Evolutionary conservation across 169 alveolate species (phyloP), one percentile per base, ranked within the genome.

Genomic region (Miamiensis avidus): DNA sequence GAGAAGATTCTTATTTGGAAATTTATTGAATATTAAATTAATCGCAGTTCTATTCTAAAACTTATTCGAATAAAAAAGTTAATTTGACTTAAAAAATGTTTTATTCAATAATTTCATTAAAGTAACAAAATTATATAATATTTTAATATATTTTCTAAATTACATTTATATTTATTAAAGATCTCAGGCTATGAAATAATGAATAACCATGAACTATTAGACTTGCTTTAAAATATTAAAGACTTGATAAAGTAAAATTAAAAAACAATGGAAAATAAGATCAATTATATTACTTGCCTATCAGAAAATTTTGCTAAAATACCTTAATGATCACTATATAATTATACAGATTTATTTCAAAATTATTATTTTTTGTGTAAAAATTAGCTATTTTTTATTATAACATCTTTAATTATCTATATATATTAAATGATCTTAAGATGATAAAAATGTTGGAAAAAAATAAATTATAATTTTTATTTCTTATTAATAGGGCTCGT

Each of bases 1-100:
- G 31, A 79, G 84, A 79, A 15, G 65, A 79, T 33, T 79, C 20
- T 31, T 79, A 6, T 79, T 79, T 34, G 84, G 84, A 79, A 79
- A 79, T 28, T 33, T 27, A 26, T 33, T 49, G 25, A 64, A 64
- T 64, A 79, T 49, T 11, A 29, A 29, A 72, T 49, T 28, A 49
- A 29, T 79, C n/a, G 31, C 65, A 20, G 20, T 31, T 64, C 29
- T 79, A 31, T 79, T 79, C 49, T 49, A 29, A 49, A 27, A 25
- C 25, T 72, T 34, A 27, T 79, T 65, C 28, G 34, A 79, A 11
- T 34, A 33, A 25, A 79, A n/a, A 64, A 72, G 64, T 64, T 75
- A 79, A 15, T 49, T 79, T 64, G 84, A 79, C 31, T 49, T 79
- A 15, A 79, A 79, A 31, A 49, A 49, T 34, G 76, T 49, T 32